Evolutionary conservation across 23 red algal genomes (phyloP).

Genomic region (Cyanidiococcus yangmingshanensis): DNA sequence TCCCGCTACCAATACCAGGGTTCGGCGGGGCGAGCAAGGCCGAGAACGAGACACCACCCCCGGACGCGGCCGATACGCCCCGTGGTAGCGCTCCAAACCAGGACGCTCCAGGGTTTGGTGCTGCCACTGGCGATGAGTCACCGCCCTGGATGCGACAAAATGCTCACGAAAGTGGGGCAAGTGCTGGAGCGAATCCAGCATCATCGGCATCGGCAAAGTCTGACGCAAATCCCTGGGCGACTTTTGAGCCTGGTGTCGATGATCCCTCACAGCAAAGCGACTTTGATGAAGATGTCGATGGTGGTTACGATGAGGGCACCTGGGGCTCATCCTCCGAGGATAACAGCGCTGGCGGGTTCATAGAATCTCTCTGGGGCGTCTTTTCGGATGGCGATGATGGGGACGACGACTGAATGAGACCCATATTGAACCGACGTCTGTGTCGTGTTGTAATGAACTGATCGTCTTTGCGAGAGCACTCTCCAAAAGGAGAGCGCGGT

Average conservation of each 20-base stretch:
- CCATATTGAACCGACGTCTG: no score
- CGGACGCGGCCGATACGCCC: not conserved
- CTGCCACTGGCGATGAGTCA: not conserved
- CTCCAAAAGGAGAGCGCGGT: no score
- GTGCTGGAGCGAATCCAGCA: not conserved
- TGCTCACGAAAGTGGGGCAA: not conserved
- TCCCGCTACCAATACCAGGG: slow-evolving; percentile 31
- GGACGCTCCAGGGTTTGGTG: not conserved
- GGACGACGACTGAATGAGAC: no score
- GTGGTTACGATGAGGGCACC: slow-evolving; percentile 2
- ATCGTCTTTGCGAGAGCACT: no score
- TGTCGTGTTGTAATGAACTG: no score
- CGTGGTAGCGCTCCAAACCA: not conserved
- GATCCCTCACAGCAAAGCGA: not conserved
- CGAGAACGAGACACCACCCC: not conserved
- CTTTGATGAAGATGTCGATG: not conserved
- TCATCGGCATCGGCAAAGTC: not conserved
- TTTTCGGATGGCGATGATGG: slow-evolving; percentile 1
- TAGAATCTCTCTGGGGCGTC: slow-evolving; percentile 8
- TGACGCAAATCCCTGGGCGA: slow-evolving; percentile 10
- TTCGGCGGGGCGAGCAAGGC: slow-evolving; percentile 17
- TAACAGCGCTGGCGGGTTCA: not conserved
- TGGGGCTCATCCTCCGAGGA: not conserved
- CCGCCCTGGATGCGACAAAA: not conserved
- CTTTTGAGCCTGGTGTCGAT: slow-evolving; percentile 10